Evolutionary conservation across 495 filamentous ascomycete species (phyloP).

Genomic region (Chaetomium cochliodes): DNA sequence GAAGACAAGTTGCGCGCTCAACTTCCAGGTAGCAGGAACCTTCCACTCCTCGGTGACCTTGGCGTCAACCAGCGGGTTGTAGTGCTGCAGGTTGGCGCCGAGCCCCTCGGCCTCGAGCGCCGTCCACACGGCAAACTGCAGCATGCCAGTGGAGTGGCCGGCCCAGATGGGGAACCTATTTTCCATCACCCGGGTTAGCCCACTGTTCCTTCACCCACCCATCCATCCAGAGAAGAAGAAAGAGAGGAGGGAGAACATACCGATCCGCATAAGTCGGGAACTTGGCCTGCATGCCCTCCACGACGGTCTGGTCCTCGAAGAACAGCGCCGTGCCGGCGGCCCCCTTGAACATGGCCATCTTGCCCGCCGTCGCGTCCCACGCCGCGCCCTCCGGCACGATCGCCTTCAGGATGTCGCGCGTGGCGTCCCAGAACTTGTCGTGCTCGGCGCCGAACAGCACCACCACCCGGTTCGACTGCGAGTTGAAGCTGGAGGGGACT

Average conservation of each 20-base stretch:
- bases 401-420: constrained; percentile 52
- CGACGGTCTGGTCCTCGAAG: constrained; percentile 57
- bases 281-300: constrained; percentile 53
- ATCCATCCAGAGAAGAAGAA: neutral
- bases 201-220: neutral
- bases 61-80: constrained; percentile 64
- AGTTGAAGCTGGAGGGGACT: constrained; percentile 64
- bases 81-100: constrained; percentile 73
- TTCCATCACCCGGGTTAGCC: neutral
- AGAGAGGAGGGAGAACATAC: constrained; percentile 13
- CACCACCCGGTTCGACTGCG: constrained; percentile 60
- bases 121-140: constrained; percentile 65
- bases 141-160: constrained; percentile 62
- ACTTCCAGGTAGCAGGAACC: constrained; percentile 58
- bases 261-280: constrained; percentile 57
- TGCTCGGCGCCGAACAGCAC: constrained; percentile 63
- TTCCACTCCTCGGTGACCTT: constrained; percentile 58
- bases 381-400: constrained; percentile 54
- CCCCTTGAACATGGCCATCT: constrained; percentile 53
- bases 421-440: constrained; percentile 63
- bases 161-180: constrained; percentile 60
- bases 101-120: constrained; percentile 67
- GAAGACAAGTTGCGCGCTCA: constrained; percentile 62
- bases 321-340: constrained; percentile 65
- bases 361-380: constrained; percentile 49